Evolutionary conservation across 805 yeast genomes (phyloP).

Genomic region (Starmerella bombi): DNA sequence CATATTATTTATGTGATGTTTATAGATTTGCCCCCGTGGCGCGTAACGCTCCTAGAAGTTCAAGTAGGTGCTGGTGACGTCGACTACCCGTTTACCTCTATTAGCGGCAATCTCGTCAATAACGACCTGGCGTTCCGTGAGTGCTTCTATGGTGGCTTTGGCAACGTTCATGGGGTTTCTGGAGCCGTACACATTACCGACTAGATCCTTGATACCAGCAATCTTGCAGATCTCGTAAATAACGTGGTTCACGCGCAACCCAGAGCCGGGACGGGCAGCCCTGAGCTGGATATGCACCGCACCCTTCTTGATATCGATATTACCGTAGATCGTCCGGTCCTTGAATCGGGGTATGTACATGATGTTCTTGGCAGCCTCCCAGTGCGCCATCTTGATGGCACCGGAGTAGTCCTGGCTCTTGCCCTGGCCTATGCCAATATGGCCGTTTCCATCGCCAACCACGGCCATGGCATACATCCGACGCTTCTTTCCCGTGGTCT

Average conservation of each 20-base stretch:
- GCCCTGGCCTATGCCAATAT: conserved; percentile 92
- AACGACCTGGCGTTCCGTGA: conserved; percentile 57
- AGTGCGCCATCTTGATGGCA: conserved; percentile 73
- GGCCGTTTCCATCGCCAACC: conserved; percentile 87
- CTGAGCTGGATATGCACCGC: conserved; percentile 72
- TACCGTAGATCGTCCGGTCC: conserved; percentile 79
- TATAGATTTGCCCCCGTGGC: no score
- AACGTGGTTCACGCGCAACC: conserved; percentile 79
- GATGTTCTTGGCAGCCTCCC: conserved; percentile 86
- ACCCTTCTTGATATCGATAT: conserved; percentile 69
- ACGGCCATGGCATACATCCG: conserved; percentile 72
- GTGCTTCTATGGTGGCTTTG: conserved; percentile 77
- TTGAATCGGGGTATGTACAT: conserved; percentile 75
- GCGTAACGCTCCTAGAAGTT: no score
- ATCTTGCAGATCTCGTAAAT: conserved; percentile 83
- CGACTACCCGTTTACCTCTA: conserved; percentile 91
- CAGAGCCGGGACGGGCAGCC: conserved; percentile 87
- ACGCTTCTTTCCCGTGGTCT: conserved; percentile 39
- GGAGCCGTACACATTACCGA: conserved; percentile 83
- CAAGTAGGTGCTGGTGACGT: conserved; percentile 80
- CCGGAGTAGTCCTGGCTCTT: conserved; percentile 50
- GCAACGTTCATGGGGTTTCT: conserved; percentile 92
- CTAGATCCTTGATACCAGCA: conserved; percentile 85
- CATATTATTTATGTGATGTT: no score
- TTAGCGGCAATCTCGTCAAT: conserved; percentile 78